Evolutionary conservation across 768 basidiomycete genomes (phyloP).

Genomic region (Suillus brevipes): DNA sequence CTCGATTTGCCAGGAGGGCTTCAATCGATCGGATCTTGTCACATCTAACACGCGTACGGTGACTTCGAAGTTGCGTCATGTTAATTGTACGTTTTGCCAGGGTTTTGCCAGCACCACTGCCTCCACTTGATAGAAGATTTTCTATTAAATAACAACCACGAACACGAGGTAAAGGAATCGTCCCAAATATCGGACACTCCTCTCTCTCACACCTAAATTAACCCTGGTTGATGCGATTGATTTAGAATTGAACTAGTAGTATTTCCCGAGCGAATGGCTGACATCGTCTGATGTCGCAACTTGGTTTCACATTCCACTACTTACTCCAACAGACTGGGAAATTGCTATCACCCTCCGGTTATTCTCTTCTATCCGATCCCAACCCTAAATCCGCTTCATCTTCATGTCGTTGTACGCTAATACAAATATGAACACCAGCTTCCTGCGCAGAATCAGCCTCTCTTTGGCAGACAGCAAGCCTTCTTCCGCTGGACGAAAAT

Average conservation of each 20-base stretch:
- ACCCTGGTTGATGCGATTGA: not conserved
- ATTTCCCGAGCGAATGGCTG: not conserved
- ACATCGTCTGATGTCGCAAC: not conserved
- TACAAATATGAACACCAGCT: slow-evolving; percentile 27
- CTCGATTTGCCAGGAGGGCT: slow-evolving; percentile 1
- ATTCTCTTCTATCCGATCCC: not conserved
- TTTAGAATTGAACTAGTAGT: not conserved
- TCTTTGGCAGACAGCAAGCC: slow-evolving; percentile 19
- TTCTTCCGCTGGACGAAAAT: slow-evolving; percentile 15
- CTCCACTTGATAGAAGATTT: not conserved
- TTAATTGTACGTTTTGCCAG: not conserved
- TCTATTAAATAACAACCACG: slow-evolving; percentile 2
- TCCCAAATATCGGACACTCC: not conserved
- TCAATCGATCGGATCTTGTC: not conserved
- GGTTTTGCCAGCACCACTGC: not conserved
- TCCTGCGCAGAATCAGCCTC: slow-evolving; percentile 19
- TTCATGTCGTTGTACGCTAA: slow-evolving; percentile 31
- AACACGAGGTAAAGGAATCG: slow-evolving; percentile 1
- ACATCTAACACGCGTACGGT: not conserved
- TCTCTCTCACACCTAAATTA: not conserved
- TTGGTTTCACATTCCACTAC: not conserved
- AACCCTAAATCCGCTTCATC: not conserved
- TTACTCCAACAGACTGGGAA: not conserved
- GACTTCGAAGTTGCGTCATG: slow-evolving; percentile 2
- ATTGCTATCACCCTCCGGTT: not conserved